Evolutionary conservation across 371 early-diverging fungal species (phyloP).

Genomic region (Mortierella sp.): DNA sequence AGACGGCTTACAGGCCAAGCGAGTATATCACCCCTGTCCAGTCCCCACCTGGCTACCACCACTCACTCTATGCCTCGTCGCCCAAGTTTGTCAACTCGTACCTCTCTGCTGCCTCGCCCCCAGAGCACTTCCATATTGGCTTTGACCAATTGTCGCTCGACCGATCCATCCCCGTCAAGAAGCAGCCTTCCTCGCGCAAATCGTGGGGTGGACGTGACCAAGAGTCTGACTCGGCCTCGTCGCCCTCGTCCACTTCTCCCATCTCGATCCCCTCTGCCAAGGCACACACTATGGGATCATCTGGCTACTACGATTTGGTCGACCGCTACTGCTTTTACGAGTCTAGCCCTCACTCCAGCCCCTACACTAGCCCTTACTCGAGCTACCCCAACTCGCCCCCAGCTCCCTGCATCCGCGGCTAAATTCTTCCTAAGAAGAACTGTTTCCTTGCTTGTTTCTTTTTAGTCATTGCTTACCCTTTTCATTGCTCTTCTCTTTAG

Average conservation of each 20-base stretch:
- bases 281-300: slow-evolving; percentile 30
- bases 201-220: slow-evolving; percentile 26
- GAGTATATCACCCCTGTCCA: slow-evolving; percentile 51
- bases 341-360: slow-evolving; percentile 56
- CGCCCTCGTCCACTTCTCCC: slow-evolving; percentile 26
- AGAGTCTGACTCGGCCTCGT: slow-evolving; percentile 21
- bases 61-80: slow-evolving; percentile 53
- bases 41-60: slow-evolving; percentile 54
- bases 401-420: slow-evolving; percentile 58
- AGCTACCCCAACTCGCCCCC: slow-evolving; percentile 61
- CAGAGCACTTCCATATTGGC: slow-evolving; percentile 48
- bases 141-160: slow-evolving; percentile 42
- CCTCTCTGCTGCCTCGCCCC: slow-evolving; percentile 42
- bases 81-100: slow-evolving; percentile 50
- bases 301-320: slow-evolving; percentile 67
- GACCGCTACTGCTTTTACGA: slow-evolving; percentile 74
- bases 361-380: slow-evolving; percentile 46
- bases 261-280: slow-evolving; percentile 37
- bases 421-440: not conserved
- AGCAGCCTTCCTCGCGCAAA: slow-evolving; percentile 15
- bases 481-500: not conserved
- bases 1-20: slow-evolving; percentile 52
- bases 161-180: slow-evolving; percentile 21
- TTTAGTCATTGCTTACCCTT: not conserved
- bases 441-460: not conserved